Evolutionary conservation across 2,329 filamentous ascomycete genomes (phyloP), one percentile per base, ranked within the genome.

Genomic region (Myriosclerotinia curreyana): DNA sequence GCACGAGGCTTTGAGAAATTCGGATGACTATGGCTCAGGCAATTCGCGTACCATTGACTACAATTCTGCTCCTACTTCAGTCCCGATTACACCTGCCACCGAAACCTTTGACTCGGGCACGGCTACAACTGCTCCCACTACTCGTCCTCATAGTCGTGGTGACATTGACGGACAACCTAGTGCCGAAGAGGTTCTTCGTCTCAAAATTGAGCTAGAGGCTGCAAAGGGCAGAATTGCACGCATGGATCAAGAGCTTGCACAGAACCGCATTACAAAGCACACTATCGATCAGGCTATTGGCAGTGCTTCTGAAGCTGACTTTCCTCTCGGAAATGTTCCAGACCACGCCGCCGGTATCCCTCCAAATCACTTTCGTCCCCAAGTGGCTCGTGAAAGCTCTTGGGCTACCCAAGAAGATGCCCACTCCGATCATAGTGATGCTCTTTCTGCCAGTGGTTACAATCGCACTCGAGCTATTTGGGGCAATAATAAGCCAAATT

Each of bases 151-250:
- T 31, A 87, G 82, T 72, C 78, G 79, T 48, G 75, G 76, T 9
- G 74, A 81, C 9, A 79, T 81, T 36, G 73, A 75, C 55, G 64
- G 66, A 31, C 60, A 68, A 36, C 67, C 66, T 15, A 67, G 60
- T 60, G 77, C 78, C 40, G 83, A 86, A 38, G 88, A 92, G 74
- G 77, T 92, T 36, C 77, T 86, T 66, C 85, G 84, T 60, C 79
- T 93, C 64, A 90, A 89, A 78, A 77, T 86, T 60, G 85, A 92
- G 76, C 83, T 94, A 60, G 87, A 87, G 51, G 82, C 86, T 66
- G 89, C 90, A 44, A 85, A 89, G 66, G 86, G 81, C 73, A 84
- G 87, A 71, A 90, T 93, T 71, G 83, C 82, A 53, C 86, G 84
- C 64, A 86, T 92, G 73, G 88, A 90, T 65, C 83, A 90, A 62